Evolutionary conservation across 2,329 filamentous ascomycete genomes (phyloP).

Genomic region (Pseudocercospora fijiensis): DNA sequence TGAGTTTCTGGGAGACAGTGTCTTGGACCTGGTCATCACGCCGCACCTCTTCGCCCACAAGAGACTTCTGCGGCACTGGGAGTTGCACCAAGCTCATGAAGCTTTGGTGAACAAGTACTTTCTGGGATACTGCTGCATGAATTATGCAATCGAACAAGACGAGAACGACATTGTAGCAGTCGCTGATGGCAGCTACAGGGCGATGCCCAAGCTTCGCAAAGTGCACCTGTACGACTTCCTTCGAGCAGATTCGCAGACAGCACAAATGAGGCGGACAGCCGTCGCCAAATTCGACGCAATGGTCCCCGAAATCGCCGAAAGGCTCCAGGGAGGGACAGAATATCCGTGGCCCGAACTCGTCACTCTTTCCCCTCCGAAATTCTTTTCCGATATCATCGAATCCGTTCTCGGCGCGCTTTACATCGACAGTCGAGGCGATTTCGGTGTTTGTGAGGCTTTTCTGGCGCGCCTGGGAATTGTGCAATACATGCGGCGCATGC

Average conservation of each 20-base stretch:
- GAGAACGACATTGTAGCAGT: slow-evolving; percentile 27
- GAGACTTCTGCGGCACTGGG: slow-evolving; percentile 50
- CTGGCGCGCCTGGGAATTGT: slow-evolving; percentile 66
- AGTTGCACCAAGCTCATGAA: slow-evolving; percentile 75
- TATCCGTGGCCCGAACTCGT: slow-evolving; percentile 79
- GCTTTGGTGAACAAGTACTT: slow-evolving; percentile 78
- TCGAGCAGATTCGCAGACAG: slow-evolving; percentile 45
- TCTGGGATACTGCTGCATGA: slow-evolving; percentile 72
- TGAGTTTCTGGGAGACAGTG: slow-evolving; percentile 83
- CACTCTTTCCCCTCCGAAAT: slow-evolving; percentile 67
- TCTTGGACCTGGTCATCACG: slow-evolving; percentile 77
- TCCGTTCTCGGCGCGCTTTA: slow-evolving; percentile 77
- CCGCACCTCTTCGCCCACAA: slow-evolving; percentile 57
- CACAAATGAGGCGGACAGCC: slow-evolving; percentile 47
- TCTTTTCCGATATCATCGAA: slow-evolving; percentile 82
- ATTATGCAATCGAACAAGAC: slow-evolving; percentile 46
- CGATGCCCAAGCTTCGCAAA: background rate
- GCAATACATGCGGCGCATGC: slow-evolving; percentile 59
- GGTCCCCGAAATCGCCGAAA: slow-evolving; percentile 50
- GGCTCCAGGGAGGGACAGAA: slow-evolving; percentile 50
- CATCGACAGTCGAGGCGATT: slow-evolving; percentile 67
- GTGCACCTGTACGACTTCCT: slow-evolving; percentile 36
- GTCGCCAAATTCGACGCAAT: slow-evolving; percentile 51
- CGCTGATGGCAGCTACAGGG: slow-evolving; percentile 13
- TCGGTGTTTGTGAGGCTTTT: slow-evolving; percentile 60